A percentile compares a stretch with the other conserved stretches of the same genome.
phyloP scores from a whole-genome alignment of 2,329 filamentous ascomycete species.

The Ilyonectria mors-panacis region DNA sequence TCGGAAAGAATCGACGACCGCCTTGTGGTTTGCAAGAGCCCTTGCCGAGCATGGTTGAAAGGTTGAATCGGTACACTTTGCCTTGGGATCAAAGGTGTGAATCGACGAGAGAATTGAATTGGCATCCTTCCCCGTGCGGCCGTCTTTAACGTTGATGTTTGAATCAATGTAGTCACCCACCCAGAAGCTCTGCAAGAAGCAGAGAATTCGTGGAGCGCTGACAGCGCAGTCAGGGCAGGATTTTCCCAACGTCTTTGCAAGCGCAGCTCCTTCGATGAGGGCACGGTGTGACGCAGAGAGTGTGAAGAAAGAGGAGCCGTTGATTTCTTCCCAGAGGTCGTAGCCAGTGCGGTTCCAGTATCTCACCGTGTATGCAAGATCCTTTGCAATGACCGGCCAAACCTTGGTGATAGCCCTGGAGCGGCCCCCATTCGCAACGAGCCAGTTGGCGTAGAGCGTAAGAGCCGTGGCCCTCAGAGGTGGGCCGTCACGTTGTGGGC shows the following conservation, averaged over 20 bases:
- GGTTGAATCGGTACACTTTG: conserved; percentile 74
- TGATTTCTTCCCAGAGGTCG: conserved; percentile 86
- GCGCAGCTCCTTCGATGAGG: conserved; percentile 74
- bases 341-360: conserved; percentile 77
- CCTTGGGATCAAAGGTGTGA: conserved; percentile 76
- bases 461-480: conserved; percentile 81
- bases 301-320: conserved; percentile 85
- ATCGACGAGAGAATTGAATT: conserved; percentile 77
- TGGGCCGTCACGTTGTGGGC: conserved; percentile 84
- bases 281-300: conserved; percentile 73
- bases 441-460: conserved; percentile 78
- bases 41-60: conserved; percentile 81
- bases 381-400: conserved; percentile 82
- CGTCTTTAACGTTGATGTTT: conserved; percentile 74
- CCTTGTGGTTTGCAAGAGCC: conserved; percentile 81
- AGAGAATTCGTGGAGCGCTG: conserved; percentile 77
- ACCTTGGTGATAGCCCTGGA: conserved; percentile 66
- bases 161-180: conserved; percentile 72
- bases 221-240: conserved; percentile 72
- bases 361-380: conserved; percentile 79
- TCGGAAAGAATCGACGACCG: conserved; percentile 80
- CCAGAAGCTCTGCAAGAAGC: conserved; percentile 82
- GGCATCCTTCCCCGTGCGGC: conserved; percentile 76
- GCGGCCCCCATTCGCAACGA: conserved; percentile 74
- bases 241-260: conserved; percentile 75